Percentiles rank a stretch among this genome's conserved stretches.
These are phyloP conservation scores for Geranomyces variabilis DNA, from an alignment of 192 early-diverging fungal species.

Conservation along the genomic window DNA sequence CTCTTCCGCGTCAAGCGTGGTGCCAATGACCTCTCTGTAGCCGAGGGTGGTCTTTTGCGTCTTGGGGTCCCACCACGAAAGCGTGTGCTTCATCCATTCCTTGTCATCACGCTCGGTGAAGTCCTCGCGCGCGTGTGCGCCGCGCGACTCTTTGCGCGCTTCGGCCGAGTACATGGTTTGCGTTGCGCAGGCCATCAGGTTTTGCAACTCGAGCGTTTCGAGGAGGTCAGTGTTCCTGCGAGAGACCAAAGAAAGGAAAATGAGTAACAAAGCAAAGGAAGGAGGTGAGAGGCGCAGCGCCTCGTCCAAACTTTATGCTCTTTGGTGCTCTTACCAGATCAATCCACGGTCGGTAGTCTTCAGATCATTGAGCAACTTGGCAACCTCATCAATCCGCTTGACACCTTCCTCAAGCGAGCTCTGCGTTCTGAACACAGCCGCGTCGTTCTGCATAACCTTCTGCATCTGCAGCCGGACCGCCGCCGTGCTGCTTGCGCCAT, in stretches of 20 bases:
- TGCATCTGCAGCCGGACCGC: conserved; percentile 94
- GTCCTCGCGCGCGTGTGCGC: conserved; percentile 98
- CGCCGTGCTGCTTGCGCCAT: conserved; percentile 79
- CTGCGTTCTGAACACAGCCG: conserved; percentile 97
- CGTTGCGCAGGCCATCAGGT: conserved; percentile 90
- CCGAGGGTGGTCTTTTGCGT: conserved; percentile 73
- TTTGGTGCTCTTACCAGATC: conserved; percentile 72
- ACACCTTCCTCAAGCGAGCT: conserved; percentile 84
- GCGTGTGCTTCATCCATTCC: conserved; percentile 98
- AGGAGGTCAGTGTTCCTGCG: conserved; percentile 93
- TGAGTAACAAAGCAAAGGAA: not conserved
- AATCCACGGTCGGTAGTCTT: conserved; percentile 88
- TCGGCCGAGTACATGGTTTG: conserved; percentile 86
- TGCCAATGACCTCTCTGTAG: conserved; percentile 80
- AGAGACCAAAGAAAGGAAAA: conserved; percentile 18
- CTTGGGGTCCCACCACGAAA: conserved; percentile 88
- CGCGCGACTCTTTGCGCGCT: conserved; percentile 95
- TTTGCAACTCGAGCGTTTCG: conserved; percentile 97
- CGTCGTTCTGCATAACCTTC: conserved; percentile 96
- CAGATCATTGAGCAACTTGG: conserved; percentile 76
- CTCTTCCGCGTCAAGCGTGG: conserved; percentile 91
- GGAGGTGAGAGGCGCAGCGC: too few species aligned
- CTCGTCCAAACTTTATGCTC: too few species aligned
- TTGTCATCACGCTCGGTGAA: conserved; percentile 84
- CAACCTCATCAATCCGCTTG: conserved; percentile 84